Evolutionary conservation across 163 green algal species (phyloP), one percentile per base, ranked within the genome.

Genomic region (Scenedesmus sp.): DNA sequence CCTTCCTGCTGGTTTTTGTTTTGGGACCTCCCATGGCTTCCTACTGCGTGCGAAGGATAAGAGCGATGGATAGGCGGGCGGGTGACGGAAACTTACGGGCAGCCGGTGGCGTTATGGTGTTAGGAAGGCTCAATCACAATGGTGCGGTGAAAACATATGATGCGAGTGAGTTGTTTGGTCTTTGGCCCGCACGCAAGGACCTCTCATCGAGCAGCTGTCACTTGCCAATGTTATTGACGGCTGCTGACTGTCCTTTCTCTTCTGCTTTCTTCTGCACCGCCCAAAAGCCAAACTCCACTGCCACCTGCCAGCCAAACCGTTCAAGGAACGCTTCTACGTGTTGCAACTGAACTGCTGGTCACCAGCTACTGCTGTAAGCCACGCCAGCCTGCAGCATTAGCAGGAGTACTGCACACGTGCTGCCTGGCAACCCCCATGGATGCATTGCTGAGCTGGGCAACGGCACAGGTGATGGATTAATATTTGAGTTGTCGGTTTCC

Each of bases 1-100:
- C 94, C 85, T 96, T 96, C 34, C 94, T 88, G 34, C 82, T 92
- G 13, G 88, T 52, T 76, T 94, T 96, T 1, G 88, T 52, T 66
- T 94, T 96, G 1, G 88, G 88, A 8, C 66, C 20, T 26, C 46
- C 90, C 90, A 93, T 93, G 5, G n/a, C 52, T 15, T 3, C 12
- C 18, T 52, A 8, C 10, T 2, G 70, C 70, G 4, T 5, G 46
- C 0, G 4, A 34, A 46, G 34, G 34, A 46, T 46, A 1, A 46
- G 34, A 13, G 70, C 4, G 20, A 16, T 52, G 5, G 23, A 79
- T 5, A 79, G 70, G 70, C 70, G 20, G 70, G 70, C 70, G 23
- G 6, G 70, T 79, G 23, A 79, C 70, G 23, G 23, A 79, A 46
- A 6, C 52, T 46, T 0, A 52, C 70, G 23, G 7, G 70, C 70